These are phyloP conservation scores for Talaromyces albobiverticillius DNA, from an alignment of 2,329 filamentous ascomycete genomes.

Conservation along the genomic window DNA sequence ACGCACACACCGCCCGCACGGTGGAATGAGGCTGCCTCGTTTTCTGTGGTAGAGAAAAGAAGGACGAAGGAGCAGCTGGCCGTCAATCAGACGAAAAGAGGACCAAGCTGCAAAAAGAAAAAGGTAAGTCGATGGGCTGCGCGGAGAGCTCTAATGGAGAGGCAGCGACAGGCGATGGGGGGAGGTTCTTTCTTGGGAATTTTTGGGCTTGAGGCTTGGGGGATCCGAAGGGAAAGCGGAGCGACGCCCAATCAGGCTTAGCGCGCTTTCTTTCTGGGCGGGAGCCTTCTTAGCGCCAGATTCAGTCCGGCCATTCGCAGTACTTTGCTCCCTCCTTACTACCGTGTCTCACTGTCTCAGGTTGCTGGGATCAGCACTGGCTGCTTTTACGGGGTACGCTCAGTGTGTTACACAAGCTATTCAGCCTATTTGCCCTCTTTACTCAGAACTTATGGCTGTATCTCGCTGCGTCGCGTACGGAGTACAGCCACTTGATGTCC, in stretches of 20 bases:
- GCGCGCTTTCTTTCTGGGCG: neutral
- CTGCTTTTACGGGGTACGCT: no score
- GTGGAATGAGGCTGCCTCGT: slow-evolving; percentile 16
- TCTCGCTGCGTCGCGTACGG: no score
- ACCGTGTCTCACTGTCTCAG: neutral
- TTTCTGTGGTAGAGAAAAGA: slow-evolving; percentile 15
- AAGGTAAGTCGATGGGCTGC: neutral
- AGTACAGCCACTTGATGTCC: no score
- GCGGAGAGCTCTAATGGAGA: slow-evolving; percentile 8
- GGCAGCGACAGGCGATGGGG: slow-evolving; percentile 11
- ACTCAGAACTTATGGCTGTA: no score
- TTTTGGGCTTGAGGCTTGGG: slow-evolving; percentile 11
- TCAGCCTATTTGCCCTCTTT: no score
- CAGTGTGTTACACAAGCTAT: no score
- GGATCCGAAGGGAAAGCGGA: slow-evolving; percentile 8
- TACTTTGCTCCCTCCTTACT: no score
- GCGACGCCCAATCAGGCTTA: slow-evolving; percentile 12
- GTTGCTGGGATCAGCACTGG: no score
- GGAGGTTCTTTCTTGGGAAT: neutral
- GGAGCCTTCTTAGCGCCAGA: slow-evolving; percentile 3
- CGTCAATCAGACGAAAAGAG: slow-evolving; percentile 8
- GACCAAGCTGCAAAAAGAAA: neutral
- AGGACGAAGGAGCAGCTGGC: slow-evolving; percentile 10
- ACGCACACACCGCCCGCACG: slow-evolving; percentile 41
- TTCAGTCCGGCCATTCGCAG: no score